A percentile compares a stretch with the other conserved stretches of the same genome.
phyloP scores from a whole-genome alignment of 2,329 filamentous ascomycete genomes.

The Cercospora janseana region DNA sequence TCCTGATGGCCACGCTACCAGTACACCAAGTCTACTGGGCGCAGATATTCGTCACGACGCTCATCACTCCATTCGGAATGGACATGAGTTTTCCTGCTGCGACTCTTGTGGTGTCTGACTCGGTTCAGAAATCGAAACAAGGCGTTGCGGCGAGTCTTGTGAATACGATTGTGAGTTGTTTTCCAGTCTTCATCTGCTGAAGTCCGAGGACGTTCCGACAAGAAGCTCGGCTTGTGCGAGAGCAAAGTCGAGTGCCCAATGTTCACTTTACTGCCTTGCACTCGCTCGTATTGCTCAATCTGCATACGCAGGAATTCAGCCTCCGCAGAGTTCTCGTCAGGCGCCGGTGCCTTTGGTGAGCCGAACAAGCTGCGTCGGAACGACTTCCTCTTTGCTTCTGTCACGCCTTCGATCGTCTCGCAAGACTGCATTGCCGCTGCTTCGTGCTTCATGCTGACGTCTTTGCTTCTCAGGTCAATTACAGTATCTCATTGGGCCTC shows the following conservation, averaged over 20 bases:
- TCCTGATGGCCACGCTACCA: slow-evolving; percentile 49
- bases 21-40: slow-evolving; percentile 62
- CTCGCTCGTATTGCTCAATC: slow-evolving; percentile 11
- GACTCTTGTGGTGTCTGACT: slow-evolving; percentile 59
- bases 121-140: slow-evolving; percentile 48
- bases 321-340: neutral
- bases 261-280: slow-evolving; percentile 4
- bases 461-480: slow-evolving; percentile 54
- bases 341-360: neutral
- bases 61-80: slow-evolving; percentile 55
- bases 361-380: slow-evolving; percentile 1
- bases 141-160: slow-evolving; percentile 58
- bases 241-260: neutral
- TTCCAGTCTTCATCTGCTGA: slow-evolving; percentile 13
- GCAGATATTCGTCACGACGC: slow-evolving; percentile 58
- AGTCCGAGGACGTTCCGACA: neutral
- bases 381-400: neutral
- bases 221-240: neutral
- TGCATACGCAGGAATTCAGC: neutral
- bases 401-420: slow-evolving; percentile 4
- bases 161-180: slow-evolving; percentile 46
- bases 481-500: slow-evolving; percentile 63
- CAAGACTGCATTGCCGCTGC: neutral
- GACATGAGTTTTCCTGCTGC: slow-evolving; percentile 66
- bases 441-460: slow-evolving; percentile 5